Evolutionary conservation across 2,329 filamentous ascomycete species (phyloP), one percentile per base, ranked within the genome.

Genomic region (Parascedosporium putredinis): DNA sequence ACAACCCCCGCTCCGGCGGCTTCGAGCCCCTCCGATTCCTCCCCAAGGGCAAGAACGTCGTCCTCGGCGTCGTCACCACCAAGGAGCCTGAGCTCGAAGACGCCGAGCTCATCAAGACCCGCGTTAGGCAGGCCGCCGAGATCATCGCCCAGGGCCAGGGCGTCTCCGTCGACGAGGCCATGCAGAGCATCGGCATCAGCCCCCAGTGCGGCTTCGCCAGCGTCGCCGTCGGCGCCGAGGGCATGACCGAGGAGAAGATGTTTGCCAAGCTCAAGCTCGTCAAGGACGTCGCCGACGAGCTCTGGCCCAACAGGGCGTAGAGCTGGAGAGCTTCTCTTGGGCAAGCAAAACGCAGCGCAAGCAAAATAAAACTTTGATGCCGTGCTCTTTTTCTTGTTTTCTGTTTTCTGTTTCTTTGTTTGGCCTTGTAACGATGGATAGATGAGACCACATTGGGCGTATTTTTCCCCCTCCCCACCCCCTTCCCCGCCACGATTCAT

Each of bases 201-300:
- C 82, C 83, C 3, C 82, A 86, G 67, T 84, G 81, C 60, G 81
- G 81, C 1, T 84, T 84, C 61, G 84, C 84, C 3, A 85, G 79
- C 57, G 82, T 86, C 57, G 75, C 79, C 14, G 72, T 82, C 54
- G 84, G 82, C 5, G 66, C 65, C 1, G 85, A 88, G 59, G 72
- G 75, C 33, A 74, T 87, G 57, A 78, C 76, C 2, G 74, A 76
- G 58, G 74, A 83, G 31, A 83, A 81, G 57, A 87, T 87, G 83
- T 73, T 80, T 64, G 77, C 74, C 58, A 88, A 87, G 70, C 64
- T 88, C 58, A 74, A 78, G 67, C 67, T 88, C 51, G 83, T 87
- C 27, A 74, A 79, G 52, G 72, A 78, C 47, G 74, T 88, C 56
- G 83, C 83, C 4, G 73, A 81, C 57, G 74, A 78, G 50, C 71